Evolutionary conservation across 73 alveolate species (phyloP).

Genomic region (Durusdinium trenchii): DNA sequence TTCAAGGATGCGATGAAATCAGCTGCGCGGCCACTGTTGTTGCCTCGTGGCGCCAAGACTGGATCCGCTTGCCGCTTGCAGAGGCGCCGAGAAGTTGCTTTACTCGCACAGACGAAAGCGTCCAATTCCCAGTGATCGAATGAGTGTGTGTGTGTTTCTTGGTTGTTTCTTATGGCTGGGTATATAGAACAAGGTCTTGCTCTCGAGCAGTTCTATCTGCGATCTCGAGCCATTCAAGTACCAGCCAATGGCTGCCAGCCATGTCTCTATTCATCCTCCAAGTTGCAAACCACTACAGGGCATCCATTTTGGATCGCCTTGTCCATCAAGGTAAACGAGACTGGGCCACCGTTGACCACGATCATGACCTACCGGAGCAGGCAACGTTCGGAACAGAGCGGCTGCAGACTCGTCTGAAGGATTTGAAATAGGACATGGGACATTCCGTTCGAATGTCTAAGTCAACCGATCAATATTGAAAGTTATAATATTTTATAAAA

Average conservation of each 20-base stretch:
- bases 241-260: background rate
- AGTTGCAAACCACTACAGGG: constrained; percentile 56
- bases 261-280: background rate
- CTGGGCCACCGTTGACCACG: constrained; percentile 69
- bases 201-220: background rate
- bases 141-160: too few species aligned
- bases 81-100: too few species aligned
- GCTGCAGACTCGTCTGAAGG: too few species aligned
- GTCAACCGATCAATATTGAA: background rate
- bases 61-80: too few species aligned
- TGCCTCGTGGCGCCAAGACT: too few species aligned
- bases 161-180: too few species aligned
- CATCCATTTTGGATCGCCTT: constrained; percentile 63
- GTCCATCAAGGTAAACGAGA: constrained; percentile 68
- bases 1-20: constrained; percentile 58
- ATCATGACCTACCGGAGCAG: constrained; percentile 20
- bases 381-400: too few species aligned
- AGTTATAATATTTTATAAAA: background rate
- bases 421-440: background rate
- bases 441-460: background rate
- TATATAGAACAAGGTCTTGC: too few species aligned
- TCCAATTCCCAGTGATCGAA: too few species aligned
- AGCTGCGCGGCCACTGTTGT: constrained; percentile 64
- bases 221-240: background rate
- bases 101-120: too few species aligned